These are phyloP conservation scores for Xanthoconium separans DNA, from an alignment of 1,284 basidiomycete species.

Conservation along the genomic window DNA sequence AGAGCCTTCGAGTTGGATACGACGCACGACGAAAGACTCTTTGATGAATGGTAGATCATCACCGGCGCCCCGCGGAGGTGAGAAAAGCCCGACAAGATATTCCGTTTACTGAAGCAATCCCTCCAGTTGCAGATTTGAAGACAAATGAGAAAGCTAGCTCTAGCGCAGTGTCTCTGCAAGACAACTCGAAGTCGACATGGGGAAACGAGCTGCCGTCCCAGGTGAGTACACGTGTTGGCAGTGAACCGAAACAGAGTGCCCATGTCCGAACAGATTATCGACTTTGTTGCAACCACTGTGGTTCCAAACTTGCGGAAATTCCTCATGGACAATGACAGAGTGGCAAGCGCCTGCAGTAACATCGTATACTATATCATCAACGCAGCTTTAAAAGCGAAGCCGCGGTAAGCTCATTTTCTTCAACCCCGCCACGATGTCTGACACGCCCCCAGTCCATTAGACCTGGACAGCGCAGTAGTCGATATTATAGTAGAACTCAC, in stretches of 20 bases:
- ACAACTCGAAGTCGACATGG: constrained; percentile 42
- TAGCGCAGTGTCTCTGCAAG: constrained; percentile 43
- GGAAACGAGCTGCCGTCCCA: constrained; percentile 52
- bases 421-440: not conserved
- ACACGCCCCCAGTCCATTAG: constrained; percentile 54
- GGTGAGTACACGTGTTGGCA: constrained; percentile 34
- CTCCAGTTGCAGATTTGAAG: constrained; percentile 38
- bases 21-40: constrained; percentile 62
- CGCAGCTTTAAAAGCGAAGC: constrained; percentile 75
- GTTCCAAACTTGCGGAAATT: constrained; percentile 81
- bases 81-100: constrained; percentile 4
- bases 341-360: constrained; percentile 75
- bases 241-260: not conserved
- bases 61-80: constrained; percentile 54
- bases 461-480: constrained; percentile 66
- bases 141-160: constrained; percentile 57
- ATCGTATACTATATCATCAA: constrained; percentile 85
- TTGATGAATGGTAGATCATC: constrained; percentile 68
- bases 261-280: constrained; percentile 54
- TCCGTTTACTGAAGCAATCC: constrained; percentile 2
- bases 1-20: constrained; percentile 80
- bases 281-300: constrained; percentile 69
- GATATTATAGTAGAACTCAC: constrained; percentile 78
- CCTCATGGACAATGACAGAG: constrained; percentile 83
- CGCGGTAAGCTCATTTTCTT: constrained; percentile 46